Conservation (phyloP, 305 asterid genomes). For the Lippia alba region DNA sequence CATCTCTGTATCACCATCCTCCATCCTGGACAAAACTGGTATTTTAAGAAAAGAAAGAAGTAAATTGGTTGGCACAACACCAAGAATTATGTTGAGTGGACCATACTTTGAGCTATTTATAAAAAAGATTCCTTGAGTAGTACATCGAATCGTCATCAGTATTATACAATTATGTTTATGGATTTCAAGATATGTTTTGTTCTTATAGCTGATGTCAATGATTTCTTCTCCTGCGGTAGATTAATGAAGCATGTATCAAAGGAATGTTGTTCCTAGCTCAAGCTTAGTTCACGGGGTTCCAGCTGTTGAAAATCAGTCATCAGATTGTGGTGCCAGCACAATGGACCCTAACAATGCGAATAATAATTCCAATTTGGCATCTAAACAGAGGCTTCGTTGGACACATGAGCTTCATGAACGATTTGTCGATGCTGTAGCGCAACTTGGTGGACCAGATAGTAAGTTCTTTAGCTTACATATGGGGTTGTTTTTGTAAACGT, state of each 20-base stretch:
- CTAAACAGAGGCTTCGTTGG: conserved; percentile 85
- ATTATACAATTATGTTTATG: background rate
- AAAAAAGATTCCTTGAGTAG: background rate
- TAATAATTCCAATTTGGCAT: conserved; percentile 59
- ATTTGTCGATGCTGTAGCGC: conserved; percentile 81
- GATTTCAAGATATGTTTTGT: conserved; percentile 10
- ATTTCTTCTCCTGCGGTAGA: conserved; percentile 31
- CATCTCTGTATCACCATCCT: background rate
- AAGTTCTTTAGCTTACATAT: conserved; percentile 43
- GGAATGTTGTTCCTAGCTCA: conserved; percentile 43
- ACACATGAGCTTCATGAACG: conserved; percentile 84
- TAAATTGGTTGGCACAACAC: background rate
- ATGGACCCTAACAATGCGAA: conserved; percentile 55
- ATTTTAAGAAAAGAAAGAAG: background rate
- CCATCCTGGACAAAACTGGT: background rate
- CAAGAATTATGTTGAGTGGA: conserved; percentile 17
- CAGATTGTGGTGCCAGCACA: conserved; percentile 42
- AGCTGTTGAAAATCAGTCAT: conserved; percentile 40
- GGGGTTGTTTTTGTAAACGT: background rate
- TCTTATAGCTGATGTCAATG: conserved; percentile 18
- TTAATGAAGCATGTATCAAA: conserved; percentile 41
- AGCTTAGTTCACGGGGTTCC: conserved; percentile 42
- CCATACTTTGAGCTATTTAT: background rate
- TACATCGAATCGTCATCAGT: conserved; percentile 5
- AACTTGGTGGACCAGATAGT: conserved; percentile 85